Conservation (phyloP, 257 asterid genomes). For the Solanum medicagineum region DNA sequence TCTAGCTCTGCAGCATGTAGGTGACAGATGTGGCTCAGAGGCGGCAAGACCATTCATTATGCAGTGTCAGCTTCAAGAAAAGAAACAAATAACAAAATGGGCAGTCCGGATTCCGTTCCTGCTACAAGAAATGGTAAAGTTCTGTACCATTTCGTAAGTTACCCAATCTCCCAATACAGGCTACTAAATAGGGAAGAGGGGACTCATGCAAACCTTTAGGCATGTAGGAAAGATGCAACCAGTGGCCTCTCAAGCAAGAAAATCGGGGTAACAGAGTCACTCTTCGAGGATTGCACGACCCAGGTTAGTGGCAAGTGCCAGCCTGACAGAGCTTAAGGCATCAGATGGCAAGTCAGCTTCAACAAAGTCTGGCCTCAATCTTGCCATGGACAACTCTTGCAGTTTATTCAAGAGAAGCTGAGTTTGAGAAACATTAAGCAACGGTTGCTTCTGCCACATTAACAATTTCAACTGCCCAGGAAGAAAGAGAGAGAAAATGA, state of each 20-base stretch:
- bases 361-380: conserved; percentile 60
- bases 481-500: neutral
- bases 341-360: conserved; percentile 62
- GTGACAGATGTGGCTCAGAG: neutral
- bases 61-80: neutral
- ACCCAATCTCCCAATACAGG: neutral
- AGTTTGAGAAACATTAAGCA: conserved; percentile 69
- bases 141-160: neutral
- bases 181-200: neutral
- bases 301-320: conserved; percentile 74
- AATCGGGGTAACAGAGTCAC: conserved; percentile 9
- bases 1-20: neutral
- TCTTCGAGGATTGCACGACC: conserved; percentile 89
- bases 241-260: neutral
- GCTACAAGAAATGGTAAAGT: neutral
- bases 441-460: conserved; percentile 58
- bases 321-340: conserved; percentile 65
- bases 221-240: neutral
- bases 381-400: conserved; percentile 80
- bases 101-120: neutral
- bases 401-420: conserved; percentile 61
- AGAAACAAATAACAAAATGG: neutral
- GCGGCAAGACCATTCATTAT: neutral
- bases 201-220: neutral
- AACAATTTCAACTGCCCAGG: conserved; percentile 61